Conservation (phyloP, 305 asterid species). For the Fraxinus ornus region DNA sequence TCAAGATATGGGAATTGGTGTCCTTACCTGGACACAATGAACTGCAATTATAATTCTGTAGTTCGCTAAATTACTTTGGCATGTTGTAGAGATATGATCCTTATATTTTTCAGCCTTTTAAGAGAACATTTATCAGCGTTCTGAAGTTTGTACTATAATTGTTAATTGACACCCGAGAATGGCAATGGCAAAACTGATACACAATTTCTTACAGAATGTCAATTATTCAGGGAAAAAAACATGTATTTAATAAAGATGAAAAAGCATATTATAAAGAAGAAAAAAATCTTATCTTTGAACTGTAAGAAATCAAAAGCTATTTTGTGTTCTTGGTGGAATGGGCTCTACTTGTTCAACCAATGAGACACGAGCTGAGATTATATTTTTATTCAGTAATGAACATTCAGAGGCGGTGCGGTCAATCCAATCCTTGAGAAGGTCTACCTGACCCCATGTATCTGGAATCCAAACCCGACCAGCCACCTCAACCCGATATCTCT, state of each 20-base stretch:
- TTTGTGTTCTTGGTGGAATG: constrained; percentile 15
- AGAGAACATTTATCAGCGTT: not conserved
- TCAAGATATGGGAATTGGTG: constrained; percentile 48
- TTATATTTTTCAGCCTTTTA: not conserved
- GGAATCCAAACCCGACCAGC: constrained; percentile 67
- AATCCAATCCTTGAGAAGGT: constrained; percentile 58
- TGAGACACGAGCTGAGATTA: constrained; percentile 55
- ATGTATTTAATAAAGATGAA: not conserved
- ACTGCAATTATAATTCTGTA: not conserved
- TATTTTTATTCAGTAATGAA: constrained; percentile 30
- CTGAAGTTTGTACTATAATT: not conserved
- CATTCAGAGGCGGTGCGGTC: constrained; percentile 54
- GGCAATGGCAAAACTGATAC: not conserved
- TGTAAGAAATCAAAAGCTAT: constrained; percentile 16
- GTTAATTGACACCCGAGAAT: not conserved
- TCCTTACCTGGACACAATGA: not conserved
- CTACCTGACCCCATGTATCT: constrained; percentile 63
- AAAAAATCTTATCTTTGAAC: not conserved
- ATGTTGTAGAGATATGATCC: not conserved
- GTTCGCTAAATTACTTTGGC: not conserved
- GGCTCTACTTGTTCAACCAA: constrained; percentile 42
- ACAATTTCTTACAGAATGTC: not conserved
- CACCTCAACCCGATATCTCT: constrained; percentile 55
- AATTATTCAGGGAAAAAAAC: not conserved
- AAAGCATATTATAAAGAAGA: not conserved